Conservation (phyloP, 768 basidiomycete species). For the Suillus plorans region DNA sequence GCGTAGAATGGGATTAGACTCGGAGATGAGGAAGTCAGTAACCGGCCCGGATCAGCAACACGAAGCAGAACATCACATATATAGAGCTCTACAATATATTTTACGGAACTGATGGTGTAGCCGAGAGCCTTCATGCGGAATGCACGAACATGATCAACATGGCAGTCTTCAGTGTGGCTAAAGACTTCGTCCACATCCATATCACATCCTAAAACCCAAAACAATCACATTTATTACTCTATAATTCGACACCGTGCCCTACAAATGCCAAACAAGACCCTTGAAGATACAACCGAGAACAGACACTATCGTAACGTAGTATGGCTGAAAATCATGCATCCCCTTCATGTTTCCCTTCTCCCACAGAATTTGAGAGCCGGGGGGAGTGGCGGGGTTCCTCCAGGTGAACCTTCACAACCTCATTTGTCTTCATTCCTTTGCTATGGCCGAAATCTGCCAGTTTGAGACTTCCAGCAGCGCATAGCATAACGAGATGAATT, state of each 20-base stretch:
- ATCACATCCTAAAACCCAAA: neutral
- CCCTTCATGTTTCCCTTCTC: too few species aligned
- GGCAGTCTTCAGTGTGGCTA: neutral
- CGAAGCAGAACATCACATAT: too few species aligned
- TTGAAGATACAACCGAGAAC: too few species aligned
- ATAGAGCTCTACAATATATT: too few species aligned
- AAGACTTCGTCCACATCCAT: neutral
- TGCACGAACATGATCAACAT: neutral
- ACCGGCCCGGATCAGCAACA: too few species aligned
- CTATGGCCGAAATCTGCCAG: neutral
- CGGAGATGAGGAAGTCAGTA: too few species aligned
- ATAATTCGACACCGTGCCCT: neutral
- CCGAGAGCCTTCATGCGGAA: neutral
- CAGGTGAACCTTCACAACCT: neutral
- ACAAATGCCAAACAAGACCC: neutral
- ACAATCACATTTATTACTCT: neutral
- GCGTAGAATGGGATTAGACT: too few species aligned
- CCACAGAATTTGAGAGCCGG: neutral
- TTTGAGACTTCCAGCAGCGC: neutral
- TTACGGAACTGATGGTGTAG: too few species aligned
- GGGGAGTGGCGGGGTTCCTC: too few species aligned
- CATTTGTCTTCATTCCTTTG: neutral
- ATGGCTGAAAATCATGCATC: too few species aligned
- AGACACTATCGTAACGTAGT: too few species aligned
- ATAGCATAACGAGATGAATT: neutral